Evolutionary conservation across 441 rosid genomes (phyloP), one percentile per base, ranked within the genome.

Genomic region (Oxalis stricta): DNA sequence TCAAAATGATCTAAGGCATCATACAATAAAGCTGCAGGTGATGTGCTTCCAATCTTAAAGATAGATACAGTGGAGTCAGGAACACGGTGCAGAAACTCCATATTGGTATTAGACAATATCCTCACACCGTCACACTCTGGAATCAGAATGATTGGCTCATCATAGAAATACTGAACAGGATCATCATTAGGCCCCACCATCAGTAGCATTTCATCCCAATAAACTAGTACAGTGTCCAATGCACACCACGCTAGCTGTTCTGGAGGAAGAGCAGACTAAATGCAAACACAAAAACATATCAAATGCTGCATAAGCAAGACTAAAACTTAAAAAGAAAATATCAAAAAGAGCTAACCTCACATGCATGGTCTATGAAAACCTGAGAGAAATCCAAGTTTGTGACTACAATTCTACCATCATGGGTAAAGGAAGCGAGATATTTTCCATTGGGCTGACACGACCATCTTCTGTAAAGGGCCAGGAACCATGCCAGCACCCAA

Each of bases 1-100:
- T 92, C 99, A 65, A 87, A 92, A 74, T 87, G 97, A 76, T 92
- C 97, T 75, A 84, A 79, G 41, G 97, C 97, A 64, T 92, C 99
- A 60, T 70, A 76, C 0, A 92, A 65, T 57, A 87, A 66, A 12
- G 95, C 91, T 30, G 95, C 95, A 46, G 95, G 94, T 18, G 92
- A 72, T 2, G 99, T 87, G 70, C 99, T 92, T 53, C 99, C 99
- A 45, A 92, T 92, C 65, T 78, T 82, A 69, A 92, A 92, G 53
- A 92, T 92, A 38, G 85, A 73, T 29, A 75, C 95, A 21, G 95
- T 92, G 18, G 97, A 92, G 66, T 88, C 91, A 54, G 99, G 97
- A 43, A 87, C 99, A 31, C 97, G 63, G 62, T 92, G 99, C 18
- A 92, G 77, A 63, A 84, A 84, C 57, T 87, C 99, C 81, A 92